phyloP scores from a whole-genome alignment of 371 early-diverging fungal species.

The Phascolomyces articulosus region DNA sequence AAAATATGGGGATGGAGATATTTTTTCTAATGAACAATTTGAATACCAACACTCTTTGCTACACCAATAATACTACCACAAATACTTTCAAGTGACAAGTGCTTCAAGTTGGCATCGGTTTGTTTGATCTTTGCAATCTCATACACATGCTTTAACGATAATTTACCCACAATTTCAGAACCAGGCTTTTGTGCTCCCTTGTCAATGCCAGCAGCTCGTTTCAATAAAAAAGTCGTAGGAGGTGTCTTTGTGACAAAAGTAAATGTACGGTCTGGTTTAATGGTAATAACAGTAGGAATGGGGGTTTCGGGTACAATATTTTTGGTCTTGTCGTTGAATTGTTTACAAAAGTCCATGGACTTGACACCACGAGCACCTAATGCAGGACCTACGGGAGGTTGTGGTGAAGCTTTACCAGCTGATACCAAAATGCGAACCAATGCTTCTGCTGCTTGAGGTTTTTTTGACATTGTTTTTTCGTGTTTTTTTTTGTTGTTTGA shows the following conservation, averaged over 20 bases:
- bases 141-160: constrained; percentile 92
- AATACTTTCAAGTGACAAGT: constrained; percentile 72
- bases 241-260: constrained; percentile 90
- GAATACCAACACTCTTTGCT: constrained; percentile 86
- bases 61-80: constrained; percentile 80
- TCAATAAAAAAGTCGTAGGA: constrained; percentile 88
- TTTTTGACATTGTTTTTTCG: constrained; percentile 43
- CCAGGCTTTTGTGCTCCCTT: constrained; percentile 86
- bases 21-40: constrained; percentile 67
- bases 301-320: constrained; percentile 84
- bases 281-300: constrained; percentile 81
- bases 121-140: constrained; percentile 94
- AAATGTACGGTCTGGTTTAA: constrained; percentile 92
- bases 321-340: constrained; percentile 97
- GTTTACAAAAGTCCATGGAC: constrained; percentile 98
- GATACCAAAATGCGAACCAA: constrained; percentile 73
- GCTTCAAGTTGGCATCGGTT: constrained; percentile 78
- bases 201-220: constrained; percentile 88
- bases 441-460: constrained; percentile 54
- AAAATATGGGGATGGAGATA: background rate
- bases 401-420: constrained; percentile 93
- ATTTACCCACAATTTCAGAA: constrained; percentile 73
- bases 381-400: constrained; percentile 96
- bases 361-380: constrained; percentile 97
- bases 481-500: background rate